Evolutionary conservation across 441 rosid genomes (phyloP).

Genomic region (Lepidium campestre): DNA sequence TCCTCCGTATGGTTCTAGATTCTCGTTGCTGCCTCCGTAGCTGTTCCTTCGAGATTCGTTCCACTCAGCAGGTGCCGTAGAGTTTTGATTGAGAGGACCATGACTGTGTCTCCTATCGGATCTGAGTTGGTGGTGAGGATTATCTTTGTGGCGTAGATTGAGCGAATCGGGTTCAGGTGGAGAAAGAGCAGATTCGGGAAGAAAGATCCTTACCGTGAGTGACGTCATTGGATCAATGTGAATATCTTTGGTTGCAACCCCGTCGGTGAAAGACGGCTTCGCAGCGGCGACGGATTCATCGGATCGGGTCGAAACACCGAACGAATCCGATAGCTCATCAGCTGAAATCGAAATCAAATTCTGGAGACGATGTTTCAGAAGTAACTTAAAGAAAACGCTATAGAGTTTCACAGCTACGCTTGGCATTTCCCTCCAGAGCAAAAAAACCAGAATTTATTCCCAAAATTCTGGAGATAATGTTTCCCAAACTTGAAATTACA

Average conservation of each 20-base stretch:
- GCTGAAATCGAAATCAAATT: slow-evolving; percentile 37
- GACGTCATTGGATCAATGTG: slow-evolving; percentile 65
- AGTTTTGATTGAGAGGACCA: slow-evolving; percentile 34
- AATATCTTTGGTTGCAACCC: slow-evolving; percentile 65
- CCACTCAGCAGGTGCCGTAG: slow-evolving; percentile 29
- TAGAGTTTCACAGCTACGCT: slow-evolving; percentile 50
- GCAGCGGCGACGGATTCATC: slow-evolving; percentile 44
- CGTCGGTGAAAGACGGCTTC: slow-evolving; percentile 55
- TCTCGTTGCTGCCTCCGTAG: slow-evolving; percentile 18
- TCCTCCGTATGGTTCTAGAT: slow-evolving; percentile 26
- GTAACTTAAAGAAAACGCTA: slow-evolving; percentile 60
- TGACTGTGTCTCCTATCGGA: slow-evolving; percentile 27
- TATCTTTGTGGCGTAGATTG: slow-evolving; percentile 1
- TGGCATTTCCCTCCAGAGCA: slow-evolving; percentile 43
- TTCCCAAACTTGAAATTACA: no score
- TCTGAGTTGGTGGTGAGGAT: slow-evolving; percentile 14
- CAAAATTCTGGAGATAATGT: background rate
- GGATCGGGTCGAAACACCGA: slow-evolving; percentile 51
- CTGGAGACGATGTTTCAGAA: slow-evolving; percentile 43
- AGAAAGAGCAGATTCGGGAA: slow-evolving; percentile 40
- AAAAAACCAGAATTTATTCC: background rate
- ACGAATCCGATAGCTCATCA: slow-evolving; percentile 30
- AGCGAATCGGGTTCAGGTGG: slow-evolving; percentile 12
- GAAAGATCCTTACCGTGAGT: slow-evolving; percentile 64
- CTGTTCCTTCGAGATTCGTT: slow-evolving; percentile 21